phyloP scores from a whole-genome alignment of 2,329 filamentous ascomycete species.

The Sporothrix variecibatus region DNA sequence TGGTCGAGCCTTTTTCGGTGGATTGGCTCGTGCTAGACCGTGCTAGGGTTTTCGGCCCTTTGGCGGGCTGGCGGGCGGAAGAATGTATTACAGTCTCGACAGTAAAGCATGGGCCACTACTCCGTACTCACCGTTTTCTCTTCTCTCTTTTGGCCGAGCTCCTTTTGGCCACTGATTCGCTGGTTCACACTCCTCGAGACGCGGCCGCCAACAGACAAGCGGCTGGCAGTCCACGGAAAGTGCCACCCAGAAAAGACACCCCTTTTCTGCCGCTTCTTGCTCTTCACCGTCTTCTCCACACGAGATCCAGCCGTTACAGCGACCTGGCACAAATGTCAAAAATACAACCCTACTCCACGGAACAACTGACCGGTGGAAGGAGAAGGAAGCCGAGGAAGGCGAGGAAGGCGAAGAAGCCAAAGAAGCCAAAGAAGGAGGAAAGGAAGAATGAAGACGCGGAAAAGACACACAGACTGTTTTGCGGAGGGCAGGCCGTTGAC shows the following conservation, averaged over 20 bases:
- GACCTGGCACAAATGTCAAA: not conserved
- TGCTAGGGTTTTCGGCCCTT: not conserved
- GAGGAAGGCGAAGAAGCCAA: not conserved
- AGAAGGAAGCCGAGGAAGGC: not conserved
- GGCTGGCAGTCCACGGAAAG: not conserved
- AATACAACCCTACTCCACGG: not conserved
- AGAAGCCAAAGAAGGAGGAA: not conserved
- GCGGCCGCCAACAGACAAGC: slow-evolving; percentile 4
- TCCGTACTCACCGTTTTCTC: not conserved
- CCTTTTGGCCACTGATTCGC: not conserved
- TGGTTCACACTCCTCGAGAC: not conserved
- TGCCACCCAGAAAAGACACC: not conserved
- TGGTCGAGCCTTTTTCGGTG: not conserved
- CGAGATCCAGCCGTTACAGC: not conserved
- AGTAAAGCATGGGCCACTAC: too few species aligned
- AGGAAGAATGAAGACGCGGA: not conserved
- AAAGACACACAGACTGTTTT: slow-evolving; percentile 5
- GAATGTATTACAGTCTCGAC: not conserved
- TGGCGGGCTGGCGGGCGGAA: not conserved
- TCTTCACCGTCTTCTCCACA: slow-evolving; percentile 7
- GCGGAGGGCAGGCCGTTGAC: not conserved
- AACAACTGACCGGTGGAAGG: not conserved
- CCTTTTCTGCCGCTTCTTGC: slow-evolving; percentile 7
- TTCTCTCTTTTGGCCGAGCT: too few species aligned
- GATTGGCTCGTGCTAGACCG: not conserved